These are phyloP conservation scores for Podospora pseudopauciseta DNA, from an alignment of 495 filamentous ascomycete species.

Conservation along the genomic window DNA sequence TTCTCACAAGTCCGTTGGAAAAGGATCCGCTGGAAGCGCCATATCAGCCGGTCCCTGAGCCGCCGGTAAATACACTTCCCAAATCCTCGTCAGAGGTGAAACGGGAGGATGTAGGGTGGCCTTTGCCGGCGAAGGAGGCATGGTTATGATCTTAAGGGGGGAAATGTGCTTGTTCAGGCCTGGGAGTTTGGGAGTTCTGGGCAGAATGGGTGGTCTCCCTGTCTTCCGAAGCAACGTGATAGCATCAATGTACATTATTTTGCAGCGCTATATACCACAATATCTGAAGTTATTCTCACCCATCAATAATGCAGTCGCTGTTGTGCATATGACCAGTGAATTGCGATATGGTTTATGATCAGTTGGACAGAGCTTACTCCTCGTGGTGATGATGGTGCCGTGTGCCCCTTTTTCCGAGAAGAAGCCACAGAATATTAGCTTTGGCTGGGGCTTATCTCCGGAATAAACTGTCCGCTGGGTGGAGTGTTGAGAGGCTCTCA, in stretches of 20 bases:
- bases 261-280: no score
- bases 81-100: not conserved
- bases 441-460: not conserved
- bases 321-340: no score
- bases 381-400: no score
- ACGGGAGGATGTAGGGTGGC: slow-evolving; percentile 20
- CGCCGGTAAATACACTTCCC: not conserved
- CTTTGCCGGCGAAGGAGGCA: not conserved
- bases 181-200: slow-evolving; percentile 1
- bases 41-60: not conserved
- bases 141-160: slow-evolving; percentile 2
- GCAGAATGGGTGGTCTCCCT: not conserved
- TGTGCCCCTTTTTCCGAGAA: no score
- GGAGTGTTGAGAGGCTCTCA: not conserved
- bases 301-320: no score
- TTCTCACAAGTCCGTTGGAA: slow-evolving; percentile 16
- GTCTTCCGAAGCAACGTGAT: no score
- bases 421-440: not conserved
- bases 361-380: no score
- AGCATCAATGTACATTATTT: no score
- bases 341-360: no score
- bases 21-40: not conserved
- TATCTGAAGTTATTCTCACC: no score
- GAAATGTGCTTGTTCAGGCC: not conserved
- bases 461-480: not conserved